These are phyloP conservation scores for Clarireedia hainanense DNA, from an alignment of 2,329 filamentous ascomycete species.

Conservation along the genomic window DNA sequence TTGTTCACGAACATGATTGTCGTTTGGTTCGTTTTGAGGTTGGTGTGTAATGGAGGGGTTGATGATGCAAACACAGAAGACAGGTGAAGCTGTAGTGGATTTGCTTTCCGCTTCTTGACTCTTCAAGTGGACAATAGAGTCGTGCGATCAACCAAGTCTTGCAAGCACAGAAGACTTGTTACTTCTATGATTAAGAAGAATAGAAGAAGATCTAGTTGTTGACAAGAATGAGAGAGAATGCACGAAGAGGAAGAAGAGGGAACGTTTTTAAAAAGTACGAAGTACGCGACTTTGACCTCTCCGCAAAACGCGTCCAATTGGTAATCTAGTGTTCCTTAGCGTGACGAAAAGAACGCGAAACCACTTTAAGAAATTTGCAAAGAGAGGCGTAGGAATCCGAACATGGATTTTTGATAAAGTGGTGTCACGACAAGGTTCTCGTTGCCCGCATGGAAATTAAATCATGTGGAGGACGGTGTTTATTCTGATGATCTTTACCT, in stretches of 20 bases:
- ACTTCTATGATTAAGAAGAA: not conserved
- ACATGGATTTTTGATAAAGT: not conserved
- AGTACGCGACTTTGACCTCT: slow-evolving; percentile 6
- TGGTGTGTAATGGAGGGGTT: slow-evolving; percentile 12
- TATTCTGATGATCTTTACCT: too few relatives aligned
- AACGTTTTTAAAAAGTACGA: slow-evolving; percentile 13
- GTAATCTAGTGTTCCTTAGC: slow-evolving; percentile 8
- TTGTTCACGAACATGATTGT: slow-evolving; percentile 31
- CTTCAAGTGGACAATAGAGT: too few relatives aligned
- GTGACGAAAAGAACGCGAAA: slow-evolving; percentile 19
- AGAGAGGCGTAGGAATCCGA: not conserved
- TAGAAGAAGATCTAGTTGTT: slow-evolving; percentile 4
- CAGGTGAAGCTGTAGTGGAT: too few relatives aligned
- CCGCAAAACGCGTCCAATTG: slow-evolving; percentile 12
- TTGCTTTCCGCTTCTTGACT: too few relatives aligned
- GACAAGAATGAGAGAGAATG: not conserved
- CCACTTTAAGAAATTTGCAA: slow-evolving; percentile 17
- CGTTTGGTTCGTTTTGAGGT: slow-evolving; percentile 9
- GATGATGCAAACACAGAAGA: not conserved
- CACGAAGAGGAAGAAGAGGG: not conserved
- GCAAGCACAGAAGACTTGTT: too few relatives aligned
- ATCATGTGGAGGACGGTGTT: not conserved
- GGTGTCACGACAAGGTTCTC: not conserved
- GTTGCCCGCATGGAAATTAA: not conserved
- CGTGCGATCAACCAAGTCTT: too few relatives aligned